A percentile compares a stretch with the other conserved stretches of the same genome.
These are phyloP conservation scores for Erigeron canadensis DNA, from an alignment of 129 eudicot genomes.

Conservation along the genomic window DNA sequence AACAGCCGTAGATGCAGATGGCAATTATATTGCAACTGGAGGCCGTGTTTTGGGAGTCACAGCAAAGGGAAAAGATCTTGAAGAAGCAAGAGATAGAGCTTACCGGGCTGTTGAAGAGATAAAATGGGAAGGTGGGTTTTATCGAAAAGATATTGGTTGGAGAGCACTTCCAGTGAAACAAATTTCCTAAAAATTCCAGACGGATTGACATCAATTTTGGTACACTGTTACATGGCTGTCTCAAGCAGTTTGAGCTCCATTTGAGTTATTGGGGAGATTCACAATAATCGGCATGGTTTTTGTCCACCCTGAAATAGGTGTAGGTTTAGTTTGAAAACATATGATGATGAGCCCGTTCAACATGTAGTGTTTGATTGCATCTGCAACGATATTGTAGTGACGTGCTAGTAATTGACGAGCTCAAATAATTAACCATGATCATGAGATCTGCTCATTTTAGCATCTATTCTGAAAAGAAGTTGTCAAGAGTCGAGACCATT, in stretches of 20 bases:
- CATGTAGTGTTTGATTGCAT: no score
- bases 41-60: conserved; percentile 94
- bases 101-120: conserved; percentile 76
- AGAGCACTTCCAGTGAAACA: conserved; percentile 62
- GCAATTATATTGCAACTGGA: conserved; percentile 66
- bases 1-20: conserved; percentile 61
- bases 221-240: not conserved
- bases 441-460: no score
- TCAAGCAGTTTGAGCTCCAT: not conserved
- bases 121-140: conserved; percentile 81
- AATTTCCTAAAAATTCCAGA: conserved; percentile 25
- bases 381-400: not conserved
- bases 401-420: no score
- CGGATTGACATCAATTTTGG: not conserved
- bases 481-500: no score
- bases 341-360: not conserved
- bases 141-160: conserved; percentile 84
- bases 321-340: not conserved
- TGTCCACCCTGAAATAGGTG: not conserved
- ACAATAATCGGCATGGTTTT: not conserved
- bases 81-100: conserved; percentile 76
- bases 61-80: conserved; percentile 76
- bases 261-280: not conserved
- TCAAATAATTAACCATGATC: no score
- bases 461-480: no score